Percentiles rank a stretch among this genome's conserved stretches.
phyloP scores from a whole-genome alignment of 257 asterid species.

The Mitragyna speciosa region DNA sequence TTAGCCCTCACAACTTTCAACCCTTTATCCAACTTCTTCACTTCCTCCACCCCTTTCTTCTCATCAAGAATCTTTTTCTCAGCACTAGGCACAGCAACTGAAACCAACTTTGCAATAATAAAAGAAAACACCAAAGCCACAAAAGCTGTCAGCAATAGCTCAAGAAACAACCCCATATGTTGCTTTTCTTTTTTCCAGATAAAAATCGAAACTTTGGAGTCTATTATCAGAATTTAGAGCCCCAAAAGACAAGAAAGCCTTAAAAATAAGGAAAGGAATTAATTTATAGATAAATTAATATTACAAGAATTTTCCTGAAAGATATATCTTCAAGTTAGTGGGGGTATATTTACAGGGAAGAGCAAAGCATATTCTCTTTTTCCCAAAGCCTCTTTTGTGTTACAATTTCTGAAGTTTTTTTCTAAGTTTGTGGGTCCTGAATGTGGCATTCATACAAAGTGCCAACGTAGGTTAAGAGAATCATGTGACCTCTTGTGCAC shows the following conservation, averaged over 20 bases:
- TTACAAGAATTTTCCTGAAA: background rate
- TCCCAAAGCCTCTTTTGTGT: background rate
- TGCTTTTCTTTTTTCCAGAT: background rate
- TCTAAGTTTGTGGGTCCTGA: conserved; percentile 4
- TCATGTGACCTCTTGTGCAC: conserved; percentile 13
- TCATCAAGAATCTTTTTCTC: conserved; percentile 23
- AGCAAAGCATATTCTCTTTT: conserved; percentile 72
- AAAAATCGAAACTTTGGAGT: background rate
- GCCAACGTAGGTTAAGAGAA: conserved; percentile 14
- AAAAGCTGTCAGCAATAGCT: conserved; percentile 42
- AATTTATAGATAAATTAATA: background rate
- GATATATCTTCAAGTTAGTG: background rate
- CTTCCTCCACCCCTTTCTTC: conserved; percentile 28
- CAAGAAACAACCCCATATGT: conserved; percentile 53
- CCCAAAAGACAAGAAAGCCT: conserved; percentile 6
- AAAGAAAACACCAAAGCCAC: conserved; percentile 39
- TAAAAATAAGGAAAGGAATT: conserved; percentile 6
- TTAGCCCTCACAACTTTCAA: conserved; percentile 35
- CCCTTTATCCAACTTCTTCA: conserved; percentile 25
- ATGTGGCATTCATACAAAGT: background rate
- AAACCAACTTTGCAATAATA: conserved; percentile 49
- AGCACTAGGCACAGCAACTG: conserved; percentile 33
- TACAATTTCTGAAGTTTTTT: background rate
- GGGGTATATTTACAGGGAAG: conserved; percentile 40
- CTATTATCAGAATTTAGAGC: background rate